Evolutionary conservation across 148 eudicot species (phyloP), one percentile per base, ranked within the genome.

Genomic region (Linanthus parryae): DNA sequence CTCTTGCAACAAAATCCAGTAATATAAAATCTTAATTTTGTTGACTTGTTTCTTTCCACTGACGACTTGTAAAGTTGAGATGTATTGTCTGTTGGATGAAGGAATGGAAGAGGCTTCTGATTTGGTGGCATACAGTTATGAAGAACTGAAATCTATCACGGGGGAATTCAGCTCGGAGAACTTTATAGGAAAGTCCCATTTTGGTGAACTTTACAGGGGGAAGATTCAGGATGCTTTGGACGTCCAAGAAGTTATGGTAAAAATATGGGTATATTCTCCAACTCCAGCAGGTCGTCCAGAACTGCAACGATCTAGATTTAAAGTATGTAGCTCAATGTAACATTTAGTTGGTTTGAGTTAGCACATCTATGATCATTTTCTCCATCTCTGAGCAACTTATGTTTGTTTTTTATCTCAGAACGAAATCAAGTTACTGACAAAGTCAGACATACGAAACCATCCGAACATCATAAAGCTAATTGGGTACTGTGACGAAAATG

Each of bases 141-240:
- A 51, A 31, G 17, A 34, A 0, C 41, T 51, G 24, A 41, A 34
- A 7, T 34, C n/a, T 51, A 13, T 51, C 41, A 52, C 57, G 1
- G 23, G 17, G 5, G 57, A 44, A n/a, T 52, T 52, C 30, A 24
- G 19, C 16, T 4, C 43, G n/a, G 2, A 35, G 23, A 35, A 52
- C 19, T 8, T 35, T 3, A 13, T 52, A 7, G 44, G 57, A 29
- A 18, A 38, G 4, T 20, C 57, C 40, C 13, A 52, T 21, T 35
- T 0, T 22, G 57, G 33, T 10, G 25, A 52, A 8, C 3, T 52
- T 42, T 52, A 20, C 40, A 7, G 57, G 18, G 57, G 57, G 15
- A 1, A 35, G 23, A n/a, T 52, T 52, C n/a, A n/a, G 3, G 21
- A 6, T 11, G 44, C 13, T 20, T 35, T n/a, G 11, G 57, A 36